Percentiles rank a stretch among this genome's conserved stretches.
These are phyloP conservation scores for Salix arbutifolia DNA, from an alignment of 345 rosid genomes.

Conservation along the genomic window DNA sequence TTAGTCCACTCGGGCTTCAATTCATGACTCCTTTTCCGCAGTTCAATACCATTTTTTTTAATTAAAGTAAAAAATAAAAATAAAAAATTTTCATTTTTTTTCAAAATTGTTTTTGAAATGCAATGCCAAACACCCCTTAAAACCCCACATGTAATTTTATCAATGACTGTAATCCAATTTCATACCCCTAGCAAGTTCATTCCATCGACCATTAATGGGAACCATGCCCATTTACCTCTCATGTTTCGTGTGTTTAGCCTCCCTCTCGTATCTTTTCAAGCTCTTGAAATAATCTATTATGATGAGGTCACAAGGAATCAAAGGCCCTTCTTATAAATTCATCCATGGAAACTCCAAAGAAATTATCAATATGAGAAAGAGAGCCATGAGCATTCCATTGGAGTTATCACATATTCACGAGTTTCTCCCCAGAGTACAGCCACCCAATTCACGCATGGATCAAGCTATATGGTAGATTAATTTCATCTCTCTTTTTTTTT, in stretches of 20 bases:
- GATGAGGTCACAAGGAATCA: neutral
- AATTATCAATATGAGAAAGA: neutral
- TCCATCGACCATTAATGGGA: neutral
- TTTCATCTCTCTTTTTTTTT: neutral
- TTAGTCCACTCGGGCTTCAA: neutral
- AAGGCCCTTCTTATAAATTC: slow-evolving; percentile 13
- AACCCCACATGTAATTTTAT: too few relatives aligned
- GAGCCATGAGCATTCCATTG: slow-evolving; percentile 14
- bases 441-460: slow-evolving; percentile 29
- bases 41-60: too few relatives aligned
- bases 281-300: neutral
- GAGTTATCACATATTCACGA: slow-evolving; percentile 15
- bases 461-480: slow-evolving; percentile 29
- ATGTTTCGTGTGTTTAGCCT: neutral
- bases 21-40: neutral
- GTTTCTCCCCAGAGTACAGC: slow-evolving; percentile 21
- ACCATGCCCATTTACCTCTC: neutral
- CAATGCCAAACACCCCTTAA: too few relatives aligned
- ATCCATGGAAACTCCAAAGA: slow-evolving; percentile 5
- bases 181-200: too few relatives aligned
- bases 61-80: too few relatives aligned
- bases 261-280: neutral
- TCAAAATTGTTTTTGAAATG: too few relatives aligned
- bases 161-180: too few relatives aligned
- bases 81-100: too few relatives aligned